These are phyloP conservation scores for Benincasa hispida DNA, from an alignment of 306 rosid genomes.

Conservation along the genomic window DNA sequence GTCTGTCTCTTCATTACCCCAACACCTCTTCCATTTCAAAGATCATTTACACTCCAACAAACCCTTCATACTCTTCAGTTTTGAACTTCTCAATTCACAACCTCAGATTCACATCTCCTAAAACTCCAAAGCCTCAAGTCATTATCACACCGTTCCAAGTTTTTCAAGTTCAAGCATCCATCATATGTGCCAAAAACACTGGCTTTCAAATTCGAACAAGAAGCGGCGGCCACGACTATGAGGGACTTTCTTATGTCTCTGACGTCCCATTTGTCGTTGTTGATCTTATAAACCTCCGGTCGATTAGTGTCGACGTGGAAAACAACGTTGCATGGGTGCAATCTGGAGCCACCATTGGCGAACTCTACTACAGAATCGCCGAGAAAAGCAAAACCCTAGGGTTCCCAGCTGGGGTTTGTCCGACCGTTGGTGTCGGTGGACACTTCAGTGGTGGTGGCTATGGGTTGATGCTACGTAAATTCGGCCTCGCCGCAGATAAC, in stretches of 20 bases:
- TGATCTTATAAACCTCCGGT: constrained; percentile 5
- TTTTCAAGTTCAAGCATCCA: constrained; percentile 9
- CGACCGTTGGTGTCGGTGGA: constrained; percentile 11
- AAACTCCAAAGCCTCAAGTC: neutral
- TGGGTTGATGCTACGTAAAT: constrained; percentile 8
- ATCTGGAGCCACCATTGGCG: constrained; percentile 7
- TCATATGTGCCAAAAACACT: neutral
- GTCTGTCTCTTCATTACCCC: neutral
- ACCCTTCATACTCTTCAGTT: neutral
- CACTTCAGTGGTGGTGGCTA: constrained; percentile 11
- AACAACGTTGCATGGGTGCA: constrained; percentile 7
- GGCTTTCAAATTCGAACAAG: constrained; percentile 7
- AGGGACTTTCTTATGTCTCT: constrained; percentile 18
- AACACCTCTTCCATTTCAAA: neutral
- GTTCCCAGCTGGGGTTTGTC: constrained; percentile 10
- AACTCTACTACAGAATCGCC: constrained; percentile 1
- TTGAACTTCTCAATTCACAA: constrained; percentile 3
- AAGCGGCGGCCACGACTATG: constrained; percentile 18
- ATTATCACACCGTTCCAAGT: constrained; percentile 5
- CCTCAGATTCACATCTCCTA: neutral
- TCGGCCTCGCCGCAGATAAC: neutral
- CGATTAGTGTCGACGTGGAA: neutral
- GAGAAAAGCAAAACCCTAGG: constrained; percentile 8
- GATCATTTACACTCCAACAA: neutral
- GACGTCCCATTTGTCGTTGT: neutral